Percentiles rank a stretch among this genome's conserved stretches.
Evolutionary conservation across 2,329 filamentous ascomycete species (phyloP).

Genomic region (Nannizzia gypsea): DNA sequence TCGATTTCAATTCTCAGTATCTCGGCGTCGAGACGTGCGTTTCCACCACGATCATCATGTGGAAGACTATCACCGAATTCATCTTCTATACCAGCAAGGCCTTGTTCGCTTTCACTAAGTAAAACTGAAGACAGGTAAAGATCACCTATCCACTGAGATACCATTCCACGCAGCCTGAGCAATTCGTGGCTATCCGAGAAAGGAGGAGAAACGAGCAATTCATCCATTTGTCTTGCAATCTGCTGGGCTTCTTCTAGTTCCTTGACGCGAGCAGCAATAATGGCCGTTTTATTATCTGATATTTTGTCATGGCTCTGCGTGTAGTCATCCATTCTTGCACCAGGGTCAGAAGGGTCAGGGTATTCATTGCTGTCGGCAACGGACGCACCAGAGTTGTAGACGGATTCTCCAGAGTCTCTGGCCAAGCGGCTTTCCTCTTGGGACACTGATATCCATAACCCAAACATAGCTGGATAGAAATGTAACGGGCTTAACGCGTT

Average conservation of each 20-base stretch:
- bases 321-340: constrained; percentile 16
- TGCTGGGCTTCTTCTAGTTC: constrained; percentile 49
- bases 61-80: background rate
- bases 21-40: constrained; percentile 17
- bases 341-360: constrained; percentile 16
- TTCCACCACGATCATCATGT: constrained; percentile 9
- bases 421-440: constrained; percentile 47
- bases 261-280: constrained; percentile 30
- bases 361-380: constrained; percentile 23
- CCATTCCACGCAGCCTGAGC: constrained; percentile 59
- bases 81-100: constrained; percentile 5
- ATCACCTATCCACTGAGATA: constrained; percentile 64
- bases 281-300: constrained; percentile 24
- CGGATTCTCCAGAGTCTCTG: constrained; percentile 26
- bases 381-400: constrained; percentile 14
- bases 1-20: constrained; percentile 25
- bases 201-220: constrained; percentile 55
- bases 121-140: constrained; percentile 35
- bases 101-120: constrained; percentile 12
- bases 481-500: constrained; percentile 53
- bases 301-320: background rate
- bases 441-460: constrained; percentile 66
- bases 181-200: constrained; percentile 58
- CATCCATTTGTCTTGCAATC: constrained; percentile 59
- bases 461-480: constrained; percentile 72